Evolutionary conservation across 176 grass and related monocot species (phyloP).

Genomic region (barley (Hordeum vulgare)): DNA sequence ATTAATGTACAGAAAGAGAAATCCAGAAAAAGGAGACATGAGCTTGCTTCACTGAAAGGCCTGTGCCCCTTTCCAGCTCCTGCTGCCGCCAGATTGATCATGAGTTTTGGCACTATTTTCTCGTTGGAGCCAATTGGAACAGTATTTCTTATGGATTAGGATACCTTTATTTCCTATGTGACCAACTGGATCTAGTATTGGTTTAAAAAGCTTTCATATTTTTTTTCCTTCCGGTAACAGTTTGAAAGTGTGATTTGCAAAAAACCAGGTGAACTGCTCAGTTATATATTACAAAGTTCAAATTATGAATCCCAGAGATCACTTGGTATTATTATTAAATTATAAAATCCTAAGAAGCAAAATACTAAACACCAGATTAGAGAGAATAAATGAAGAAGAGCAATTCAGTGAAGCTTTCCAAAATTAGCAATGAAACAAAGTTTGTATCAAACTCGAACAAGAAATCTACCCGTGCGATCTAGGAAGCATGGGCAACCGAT

Average conservation of each 20-base stretch:
- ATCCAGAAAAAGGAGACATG: neutral
- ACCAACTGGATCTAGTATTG: neutral
- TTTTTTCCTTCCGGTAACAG: neutral
- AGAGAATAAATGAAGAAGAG: neutral
- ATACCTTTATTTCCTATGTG: no score
- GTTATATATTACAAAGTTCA: neutral
- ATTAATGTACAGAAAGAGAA: neutral
- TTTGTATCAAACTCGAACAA: neutral
- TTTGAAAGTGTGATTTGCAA: neutral
- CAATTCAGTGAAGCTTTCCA: neutral
- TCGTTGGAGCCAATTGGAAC: no score
- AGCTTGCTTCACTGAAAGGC: neutral
- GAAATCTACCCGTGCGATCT: neutral
- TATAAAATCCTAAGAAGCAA: neutral
- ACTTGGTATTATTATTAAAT: neutral
- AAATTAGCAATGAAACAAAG: neutral
- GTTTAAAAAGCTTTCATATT: neutral
- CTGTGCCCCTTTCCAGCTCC: neutral
- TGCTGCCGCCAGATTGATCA: neutral
- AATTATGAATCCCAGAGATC: neutral
- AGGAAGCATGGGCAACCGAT: neutral
- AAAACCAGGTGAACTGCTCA: neutral
- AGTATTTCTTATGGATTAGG: no score
- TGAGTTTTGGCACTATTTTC: neutral
- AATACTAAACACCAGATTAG: neutral